Evolutionary conservation across 176 grass and related monocot species (phyloP).

Genomic region (Sorghum bicolor): DNA sequence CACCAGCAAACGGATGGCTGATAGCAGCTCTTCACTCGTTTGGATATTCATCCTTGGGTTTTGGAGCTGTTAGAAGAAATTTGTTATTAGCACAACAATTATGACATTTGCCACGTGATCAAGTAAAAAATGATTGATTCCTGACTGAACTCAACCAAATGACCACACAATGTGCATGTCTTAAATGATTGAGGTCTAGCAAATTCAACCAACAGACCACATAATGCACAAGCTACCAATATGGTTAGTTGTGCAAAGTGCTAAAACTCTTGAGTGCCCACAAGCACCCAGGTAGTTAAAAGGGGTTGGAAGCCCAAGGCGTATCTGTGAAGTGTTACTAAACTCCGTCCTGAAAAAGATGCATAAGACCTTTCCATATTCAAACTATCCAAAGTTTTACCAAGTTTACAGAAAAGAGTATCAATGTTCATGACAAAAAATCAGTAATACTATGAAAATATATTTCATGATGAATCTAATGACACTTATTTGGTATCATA

Average conservation of each 20-base stretch:
- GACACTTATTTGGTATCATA: too few relatives aligned
- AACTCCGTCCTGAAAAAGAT: neutral
- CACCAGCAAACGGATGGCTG: slow-evolving; percentile 73
- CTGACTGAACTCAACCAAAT: neutral
- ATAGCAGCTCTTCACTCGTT: slow-evolving; percentile 79
- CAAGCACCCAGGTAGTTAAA: neutral
- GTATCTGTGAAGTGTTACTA: neutral
- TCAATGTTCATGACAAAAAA: too few relatives aligned
- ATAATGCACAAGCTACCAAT: neutral
- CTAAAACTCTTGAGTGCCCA: neutral
- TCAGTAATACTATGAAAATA: too few relatives aligned
- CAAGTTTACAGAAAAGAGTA: too few relatives aligned
- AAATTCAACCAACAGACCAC: neutral
- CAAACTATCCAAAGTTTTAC: too few relatives aligned
- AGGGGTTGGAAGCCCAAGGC: neutral
- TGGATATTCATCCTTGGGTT: slow-evolving; percentile 84
- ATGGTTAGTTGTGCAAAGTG: neutral
- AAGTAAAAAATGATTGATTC: neutral
- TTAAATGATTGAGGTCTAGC: neutral
- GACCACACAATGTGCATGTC: neutral
- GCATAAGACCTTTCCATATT: neutral
- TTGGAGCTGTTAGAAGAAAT: slow-evolving; percentile 52
- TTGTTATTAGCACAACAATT: neutral
- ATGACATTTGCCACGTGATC: neutral
- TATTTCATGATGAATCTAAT: too few relatives aligned